Evolutionary conservation across 192 early-diverging fungal genomes (phyloP).

Genomic region (Coemansia sp.): DNA sequence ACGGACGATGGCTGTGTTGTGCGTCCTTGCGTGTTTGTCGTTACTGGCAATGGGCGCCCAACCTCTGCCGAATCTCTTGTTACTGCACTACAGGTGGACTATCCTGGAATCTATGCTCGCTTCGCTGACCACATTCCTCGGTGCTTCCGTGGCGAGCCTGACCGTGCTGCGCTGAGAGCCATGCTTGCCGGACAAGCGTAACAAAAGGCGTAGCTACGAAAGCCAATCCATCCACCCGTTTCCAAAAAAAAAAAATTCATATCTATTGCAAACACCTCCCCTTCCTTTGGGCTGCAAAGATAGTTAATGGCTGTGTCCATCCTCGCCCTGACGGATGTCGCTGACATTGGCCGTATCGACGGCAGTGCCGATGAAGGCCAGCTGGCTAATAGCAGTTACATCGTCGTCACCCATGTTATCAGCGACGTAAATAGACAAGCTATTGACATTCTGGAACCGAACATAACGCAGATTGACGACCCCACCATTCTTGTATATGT

Average conservation of each 20-base stretch:
- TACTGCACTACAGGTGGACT: slow-evolving; percentile 7
- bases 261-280: not conserved
- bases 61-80: slow-evolving; percentile 5
- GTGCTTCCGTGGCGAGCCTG: slow-evolving; percentile 22
- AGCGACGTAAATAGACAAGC: slow-evolving; percentile 79
- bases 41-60: not conserved
- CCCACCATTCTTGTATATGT: slow-evolving; percentile 65
- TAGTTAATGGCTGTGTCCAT: slow-evolving; percentile 14
- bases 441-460: slow-evolving; percentile 87
- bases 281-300: not conserved
- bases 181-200: slow-evolving; percentile 10
- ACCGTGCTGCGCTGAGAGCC: slow-evolving; percentile 11
- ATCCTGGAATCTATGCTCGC: slow-evolving; percentile 28
- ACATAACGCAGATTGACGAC: slow-evolving; percentile 86
- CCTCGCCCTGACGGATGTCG: slow-evolving; percentile 46
- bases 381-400: slow-evolving; percentile 73
- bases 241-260: not conserved
- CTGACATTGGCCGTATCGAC: slow-evolving; percentile 60
- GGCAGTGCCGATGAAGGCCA: slow-evolving; percentile 75
- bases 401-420: slow-evolving; percentile 85
- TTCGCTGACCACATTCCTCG: slow-evolving; percentile 26
- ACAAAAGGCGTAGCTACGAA: not conserved
- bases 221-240: not conserved
- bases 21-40: slow-evolving; percentile 25
- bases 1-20: slow-evolving; percentile 7